These are phyloP conservation scores for Russula compacta DNA, from an alignment of 768 basidiomycete genomes.

Conservation along the genomic window DNA sequence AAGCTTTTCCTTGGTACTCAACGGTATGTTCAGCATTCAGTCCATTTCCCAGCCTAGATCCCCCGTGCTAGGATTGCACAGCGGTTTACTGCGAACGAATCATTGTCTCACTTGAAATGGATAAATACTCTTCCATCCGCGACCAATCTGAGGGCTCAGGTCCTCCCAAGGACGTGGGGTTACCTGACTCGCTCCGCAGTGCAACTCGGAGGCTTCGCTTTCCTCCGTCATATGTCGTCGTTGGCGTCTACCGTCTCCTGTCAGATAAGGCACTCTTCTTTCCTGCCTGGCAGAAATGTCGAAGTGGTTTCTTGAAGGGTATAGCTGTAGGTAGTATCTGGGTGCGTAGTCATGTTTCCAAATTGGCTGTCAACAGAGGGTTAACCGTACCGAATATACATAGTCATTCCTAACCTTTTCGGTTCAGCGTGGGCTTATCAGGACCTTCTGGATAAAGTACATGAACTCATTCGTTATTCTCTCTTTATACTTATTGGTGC, in stretches of 20 bases:
- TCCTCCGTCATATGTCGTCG: constrained; percentile 75
- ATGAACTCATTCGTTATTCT: constrained; percentile 10
- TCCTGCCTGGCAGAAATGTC: constrained; percentile 82
- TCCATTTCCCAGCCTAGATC: neutral
- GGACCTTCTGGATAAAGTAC: constrained; percentile 55
- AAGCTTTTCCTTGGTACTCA: too few species aligned
- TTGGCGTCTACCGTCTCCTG: constrained; percentile 75
- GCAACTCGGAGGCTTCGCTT: constrained; percentile 58
- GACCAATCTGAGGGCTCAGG: constrained; percentile 7
- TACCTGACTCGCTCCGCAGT: constrained; percentile 33
- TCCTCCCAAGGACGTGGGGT: neutral
- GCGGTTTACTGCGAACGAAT: neutral
- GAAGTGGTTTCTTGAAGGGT: constrained; percentile 66
- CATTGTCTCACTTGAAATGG: constrained; percentile 1
- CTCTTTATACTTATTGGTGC: neutral
- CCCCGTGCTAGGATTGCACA: neutral
- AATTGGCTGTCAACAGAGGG: neutral
- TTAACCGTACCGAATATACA: neutral
- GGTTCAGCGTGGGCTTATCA: constrained; percentile 61
- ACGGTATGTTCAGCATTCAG: too few species aligned
- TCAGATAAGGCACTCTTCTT: constrained; percentile 60
- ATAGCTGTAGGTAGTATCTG: constrained; percentile 57
- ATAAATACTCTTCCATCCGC: neutral
- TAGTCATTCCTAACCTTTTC: constrained; percentile 62
- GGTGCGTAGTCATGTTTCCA: constrained; percentile 35